Conservation (phyloP, 192 early-diverging fungal genomes). For the Lobosporangium transversale region DNA sequence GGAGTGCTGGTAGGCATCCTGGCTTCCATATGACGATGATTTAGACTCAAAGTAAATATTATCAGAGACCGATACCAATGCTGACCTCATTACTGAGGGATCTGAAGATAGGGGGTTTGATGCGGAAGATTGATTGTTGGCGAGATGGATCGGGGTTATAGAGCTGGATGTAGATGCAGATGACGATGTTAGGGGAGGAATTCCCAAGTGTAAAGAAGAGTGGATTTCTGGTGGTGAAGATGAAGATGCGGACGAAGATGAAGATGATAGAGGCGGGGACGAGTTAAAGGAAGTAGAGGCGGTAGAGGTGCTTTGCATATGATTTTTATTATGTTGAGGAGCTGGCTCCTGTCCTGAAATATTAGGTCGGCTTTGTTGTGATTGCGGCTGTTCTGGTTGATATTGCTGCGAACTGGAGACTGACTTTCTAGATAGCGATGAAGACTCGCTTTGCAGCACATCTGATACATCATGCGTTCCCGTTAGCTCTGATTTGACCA, state of each 20-base stretch:
- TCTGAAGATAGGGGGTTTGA: conserved; percentile 8
- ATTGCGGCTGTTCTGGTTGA: conserved; percentile 14
- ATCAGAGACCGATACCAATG: conserved; percentile 5
- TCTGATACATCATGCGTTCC: too few species aligned
- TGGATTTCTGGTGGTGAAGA: conserved; percentile 33
- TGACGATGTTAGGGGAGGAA: conserved; percentile 7
- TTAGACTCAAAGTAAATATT: conserved; percentile 30
- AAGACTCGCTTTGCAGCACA: neutral
- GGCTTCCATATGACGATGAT: conserved; percentile 12
- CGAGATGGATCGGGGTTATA: neutral
- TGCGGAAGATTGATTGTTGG: conserved; percentile 1
- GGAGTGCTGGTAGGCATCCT: conserved; percentile 29
- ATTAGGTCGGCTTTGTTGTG: conserved; percentile 2
- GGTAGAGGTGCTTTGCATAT: neutral
- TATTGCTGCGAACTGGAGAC: conserved; percentile 13
- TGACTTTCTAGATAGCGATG: conserved; percentile 1
- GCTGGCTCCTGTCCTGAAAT: conserved; percentile 10
- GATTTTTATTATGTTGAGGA: neutral
- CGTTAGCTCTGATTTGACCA: conserved; percentile 8
- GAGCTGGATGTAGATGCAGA: conserved; percentile 5
- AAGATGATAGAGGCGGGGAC: conserved; percentile 2
- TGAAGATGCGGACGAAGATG: conserved; percentile 19
- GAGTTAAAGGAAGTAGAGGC: conserved; percentile 12
- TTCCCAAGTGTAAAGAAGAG: neutral
- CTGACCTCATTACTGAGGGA: neutral